phyloP scores from a whole-genome alignment of 169 alveolate species.

The Plasmodium vinckei region DNA sequence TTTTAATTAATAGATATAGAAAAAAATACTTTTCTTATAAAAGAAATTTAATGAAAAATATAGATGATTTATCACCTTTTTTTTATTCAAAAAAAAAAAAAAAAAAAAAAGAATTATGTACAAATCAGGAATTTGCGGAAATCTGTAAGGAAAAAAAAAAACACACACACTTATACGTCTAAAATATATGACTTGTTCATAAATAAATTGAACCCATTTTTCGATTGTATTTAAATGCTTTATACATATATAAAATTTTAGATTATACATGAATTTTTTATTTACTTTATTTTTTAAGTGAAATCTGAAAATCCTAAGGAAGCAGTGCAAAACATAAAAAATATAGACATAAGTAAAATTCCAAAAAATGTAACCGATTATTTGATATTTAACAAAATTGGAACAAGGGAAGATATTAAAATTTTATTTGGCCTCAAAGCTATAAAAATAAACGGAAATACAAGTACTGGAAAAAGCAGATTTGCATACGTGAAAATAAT shows the following conservation, averaged over 20 bases:
- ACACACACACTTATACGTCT: not conserved
- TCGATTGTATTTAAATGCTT: not conserved
- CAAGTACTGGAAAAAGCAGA: conserved; percentile 11
- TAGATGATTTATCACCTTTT: conserved; percentile 69
- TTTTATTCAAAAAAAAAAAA: conserved; percentile 60
- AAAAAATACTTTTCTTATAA: conserved; percentile 54
- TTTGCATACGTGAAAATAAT: not conserved
- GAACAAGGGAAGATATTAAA: conserved; percentile 64
- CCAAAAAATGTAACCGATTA: conserved; percentile 64
- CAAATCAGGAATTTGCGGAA: conserved; percentile 53
- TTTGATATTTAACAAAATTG: conserved; percentile 61
- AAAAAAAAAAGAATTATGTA: conserved; percentile 42
- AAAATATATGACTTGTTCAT: not conserved
- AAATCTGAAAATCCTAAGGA: conserved; percentile 42
- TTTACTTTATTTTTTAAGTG: conserved; percentile 13
- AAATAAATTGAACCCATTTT: not conserved
- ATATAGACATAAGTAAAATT: conserved; percentile 24
- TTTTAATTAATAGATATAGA: conserved; percentile 66
- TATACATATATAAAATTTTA: too few species aligned
- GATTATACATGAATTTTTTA: not conserved
- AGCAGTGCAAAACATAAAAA: conserved; percentile 55
- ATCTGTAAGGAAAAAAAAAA: conserved; percentile 23
- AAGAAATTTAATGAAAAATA: conserved; percentile 52
- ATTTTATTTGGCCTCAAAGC: conserved; percentile 75
- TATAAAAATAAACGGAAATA: conserved; percentile 71